Conservation (phyloP, 352 stramenopile species). For the Pythium apleroticum region DNA sequence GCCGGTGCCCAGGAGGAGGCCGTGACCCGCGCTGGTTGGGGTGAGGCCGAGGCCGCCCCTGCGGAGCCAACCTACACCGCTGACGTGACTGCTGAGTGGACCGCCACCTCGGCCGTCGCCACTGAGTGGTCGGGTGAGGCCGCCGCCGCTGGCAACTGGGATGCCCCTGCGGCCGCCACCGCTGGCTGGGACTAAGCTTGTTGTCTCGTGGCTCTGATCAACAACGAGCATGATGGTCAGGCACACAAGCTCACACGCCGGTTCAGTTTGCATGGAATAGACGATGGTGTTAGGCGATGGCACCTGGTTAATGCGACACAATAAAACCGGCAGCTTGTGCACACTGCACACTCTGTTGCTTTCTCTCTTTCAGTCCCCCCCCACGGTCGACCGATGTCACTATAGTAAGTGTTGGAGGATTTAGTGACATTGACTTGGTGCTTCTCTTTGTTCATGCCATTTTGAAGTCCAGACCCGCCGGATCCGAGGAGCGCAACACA, state of each 20-base stretch:
- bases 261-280: slow-evolving; percentile 86
- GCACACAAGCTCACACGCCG: background rate
- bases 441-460: slow-evolving; percentile 8
- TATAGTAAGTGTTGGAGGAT: background rate
- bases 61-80: slow-evolving; percentile 59
- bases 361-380: no score
- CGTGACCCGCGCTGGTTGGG: slow-evolving; percentile 68
- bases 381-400: no score
- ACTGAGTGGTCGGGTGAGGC: slow-evolving; percentile 83
- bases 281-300: slow-evolving; percentile 93
- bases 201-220: slow-evolving; percentile 13
- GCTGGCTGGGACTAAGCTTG: slow-evolving; percentile 83
- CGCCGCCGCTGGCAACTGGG: slow-evolving; percentile 50
- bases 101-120: slow-evolving; percentile 36
- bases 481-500: background rate
- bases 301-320: slow-evolving; percentile 90
- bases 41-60: slow-evolving; percentile 49
- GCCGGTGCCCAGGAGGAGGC: slow-evolving; percentile 81
- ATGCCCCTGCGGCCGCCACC: slow-evolving; percentile 45
- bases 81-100: slow-evolving; percentile 64
- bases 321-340: slow-evolving; percentile 27
- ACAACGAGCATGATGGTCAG: slow-evolving; percentile 9
- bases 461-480: slow-evolving; percentile 9
- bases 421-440: slow-evolving; percentile 4
- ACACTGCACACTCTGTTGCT: background rate